A percentile compares a stretch with the other conserved stretches of the same genome.
These are phyloP conservation scores for Tulasnella sp. DNA, from an alignment of 768 basidiomycete genomes.

Conservation along the genomic window DNA sequence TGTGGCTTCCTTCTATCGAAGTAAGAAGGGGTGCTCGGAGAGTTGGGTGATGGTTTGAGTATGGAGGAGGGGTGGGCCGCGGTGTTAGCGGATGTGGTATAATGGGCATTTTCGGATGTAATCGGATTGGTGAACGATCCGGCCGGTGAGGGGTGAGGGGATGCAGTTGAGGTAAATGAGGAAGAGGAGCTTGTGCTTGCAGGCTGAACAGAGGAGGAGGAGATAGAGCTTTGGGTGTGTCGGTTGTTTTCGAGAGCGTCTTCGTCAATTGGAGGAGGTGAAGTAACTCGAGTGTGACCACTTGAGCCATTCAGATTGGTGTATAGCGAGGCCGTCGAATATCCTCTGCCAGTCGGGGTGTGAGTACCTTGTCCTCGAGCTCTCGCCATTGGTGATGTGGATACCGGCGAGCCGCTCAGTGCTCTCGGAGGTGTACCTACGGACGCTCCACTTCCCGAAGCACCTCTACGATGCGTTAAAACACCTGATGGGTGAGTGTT, in stretches of 20 bases:
- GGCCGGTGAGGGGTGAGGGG: constrained; percentile 4
- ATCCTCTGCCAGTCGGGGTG: neutral
- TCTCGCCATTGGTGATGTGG: neutral
- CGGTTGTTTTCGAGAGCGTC: neutral
- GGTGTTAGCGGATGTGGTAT: too few species aligned
- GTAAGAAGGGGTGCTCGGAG: too few species aligned
- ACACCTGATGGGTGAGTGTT: too few species aligned
- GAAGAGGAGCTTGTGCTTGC: constrained; percentile 11
- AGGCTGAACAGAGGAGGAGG: constrained; percentile 11
- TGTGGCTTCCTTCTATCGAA: too few species aligned
- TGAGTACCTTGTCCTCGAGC: neutral
- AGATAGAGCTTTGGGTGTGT: constrained; percentile 7
- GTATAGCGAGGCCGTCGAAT: neutral
- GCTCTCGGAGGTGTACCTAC: neutral
- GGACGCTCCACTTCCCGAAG: too few species aligned
- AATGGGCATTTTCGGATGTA: constrained; percentile 3
- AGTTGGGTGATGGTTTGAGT: too few species aligned
- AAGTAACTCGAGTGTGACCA: neutral
- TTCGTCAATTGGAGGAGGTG: neutral
- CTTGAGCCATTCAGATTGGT: neutral
- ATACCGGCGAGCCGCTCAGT: neutral
- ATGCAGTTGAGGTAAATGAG: neutral
- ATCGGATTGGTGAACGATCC: constrained; percentile 1
- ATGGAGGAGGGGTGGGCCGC: too few species aligned
- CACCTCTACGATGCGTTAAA: too few species aligned